Evolutionary conservation across 2,329 filamentous ascomycete species (phyloP), one percentile per base, ranked within the genome.

Genomic region (Fusarium sp.): DNA sequence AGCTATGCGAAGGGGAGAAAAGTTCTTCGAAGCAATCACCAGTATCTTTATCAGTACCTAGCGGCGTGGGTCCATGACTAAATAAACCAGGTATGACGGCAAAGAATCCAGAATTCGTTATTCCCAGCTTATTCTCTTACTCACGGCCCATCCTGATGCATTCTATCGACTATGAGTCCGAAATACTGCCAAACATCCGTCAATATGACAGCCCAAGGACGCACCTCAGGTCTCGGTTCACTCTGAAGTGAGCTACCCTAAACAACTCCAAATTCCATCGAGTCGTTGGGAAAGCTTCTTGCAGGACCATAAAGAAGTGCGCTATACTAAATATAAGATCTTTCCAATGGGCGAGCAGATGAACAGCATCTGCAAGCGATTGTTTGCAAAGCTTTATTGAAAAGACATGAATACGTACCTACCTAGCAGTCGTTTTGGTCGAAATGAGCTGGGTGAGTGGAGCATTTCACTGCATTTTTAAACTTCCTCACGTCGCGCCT

Each of bases 1-100:
- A 6, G 21, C 6, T 41, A 21, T 27, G 49, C 34, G 28, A 25
- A 34, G 37, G n/a, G 23, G 20, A 32, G 41, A 50, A 43, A 55
- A 37, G 28, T 21, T 23, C 8, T 40, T 21, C 18, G 49, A 70
- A 30, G 51, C 34, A 47, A 55, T 55, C 40, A 32, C 32, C 49
- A 62, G 57, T 37, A 42, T 43, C 53, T 55, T 62, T 58, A 49
- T 71, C 53, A n/a, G 45, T 13, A 45, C 21, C 37, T 59, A 59
- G 68, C 49, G 66, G 51, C 37, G 51, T 46, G 53, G 63, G 60
- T 50, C 37, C 30, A 55, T 69, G 61, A 66, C 48, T 59, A 66
- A 57, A 42, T n/a, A 37, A n/a, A 53, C 30, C 27, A 50, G 43
- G 20, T 23, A 28, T 18, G 23, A 53, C 28, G 42, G 14, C 13